Conservation (phyloP, 495 filamentous ascomycete species). For the Xylaria cubensis region DNA sequence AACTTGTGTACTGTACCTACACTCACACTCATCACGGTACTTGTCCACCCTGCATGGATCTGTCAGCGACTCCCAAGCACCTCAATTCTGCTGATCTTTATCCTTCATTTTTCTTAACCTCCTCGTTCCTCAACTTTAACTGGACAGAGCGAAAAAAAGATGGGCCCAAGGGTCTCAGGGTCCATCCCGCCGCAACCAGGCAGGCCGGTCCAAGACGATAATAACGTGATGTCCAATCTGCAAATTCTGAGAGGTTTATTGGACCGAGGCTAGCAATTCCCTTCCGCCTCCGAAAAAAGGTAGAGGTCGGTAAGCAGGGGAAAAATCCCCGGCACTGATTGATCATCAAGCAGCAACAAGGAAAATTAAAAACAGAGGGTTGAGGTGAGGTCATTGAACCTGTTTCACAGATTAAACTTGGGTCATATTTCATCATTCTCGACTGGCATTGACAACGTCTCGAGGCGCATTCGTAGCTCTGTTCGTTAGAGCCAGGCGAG, state of each 20-base stretch:
- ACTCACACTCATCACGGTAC: background rate
- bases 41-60: background rate
- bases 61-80: background rate
- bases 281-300: background rate
- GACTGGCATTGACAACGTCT: background rate
- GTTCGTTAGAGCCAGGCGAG: no score
- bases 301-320: background rate
- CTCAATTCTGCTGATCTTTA: slow-evolving; percentile 1
- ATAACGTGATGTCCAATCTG: background rate
- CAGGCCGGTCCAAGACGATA: slow-evolving; percentile 1
- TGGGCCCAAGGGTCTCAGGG: slow-evolving; percentile 19
- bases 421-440: slow-evolving; percentile 19
- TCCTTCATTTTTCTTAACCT: slow-evolving; percentile 10
- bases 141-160: background rate
- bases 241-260: background rate
- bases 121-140: background rate
- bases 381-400: slow-evolving; percentile 14
- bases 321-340: background rate
- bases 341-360: background rate
- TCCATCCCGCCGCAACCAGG: slow-evolving; percentile 13
- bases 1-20: background rate
- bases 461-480: background rate
- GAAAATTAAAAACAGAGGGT: background rate
- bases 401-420: slow-evolving; percentile 11
- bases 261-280: background rate